Conservation (phyloP, 805 yeast genomes). For the Starmerella riodocensis region DNA sequence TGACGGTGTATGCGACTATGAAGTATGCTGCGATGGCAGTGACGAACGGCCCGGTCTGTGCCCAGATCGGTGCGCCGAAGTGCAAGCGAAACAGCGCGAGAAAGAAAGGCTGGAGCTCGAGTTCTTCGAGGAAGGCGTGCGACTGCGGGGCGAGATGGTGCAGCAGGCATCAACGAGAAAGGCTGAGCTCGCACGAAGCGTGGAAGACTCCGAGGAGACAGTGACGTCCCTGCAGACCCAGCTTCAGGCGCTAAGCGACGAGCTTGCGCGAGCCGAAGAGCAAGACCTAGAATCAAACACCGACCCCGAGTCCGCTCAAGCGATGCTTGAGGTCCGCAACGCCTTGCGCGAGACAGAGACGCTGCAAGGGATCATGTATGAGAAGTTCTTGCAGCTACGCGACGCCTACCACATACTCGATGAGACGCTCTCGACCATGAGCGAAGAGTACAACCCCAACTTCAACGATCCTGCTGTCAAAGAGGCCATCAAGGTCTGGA, state of each 20-base stretch:
- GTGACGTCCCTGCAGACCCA: conserved; percentile 17
- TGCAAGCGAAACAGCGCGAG: conserved; percentile 32
- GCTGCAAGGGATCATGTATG: conserved; percentile 4
- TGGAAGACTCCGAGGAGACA: background rate
- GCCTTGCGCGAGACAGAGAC: conserved; percentile 15
- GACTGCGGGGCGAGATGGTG: conserved; percentile 26
- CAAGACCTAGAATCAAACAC: conserved; percentile 5
- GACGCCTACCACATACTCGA: conserved; percentile 18
- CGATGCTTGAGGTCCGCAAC: conserved; percentile 12
- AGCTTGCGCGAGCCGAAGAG: conserved; percentile 23
- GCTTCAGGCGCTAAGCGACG: no score
- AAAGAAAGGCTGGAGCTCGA: conserved; percentile 13
- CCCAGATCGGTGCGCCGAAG: conserved; percentile 41
- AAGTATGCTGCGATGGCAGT: conserved; percentile 83
- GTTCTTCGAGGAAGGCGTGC: conserved; percentile 27
- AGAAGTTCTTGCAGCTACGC: conserved; percentile 3
- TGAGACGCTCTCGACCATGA: conserved; percentile 36
- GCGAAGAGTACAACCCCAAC: conserved; percentile 58
- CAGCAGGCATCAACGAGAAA: conserved; percentile 20
- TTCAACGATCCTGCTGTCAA: conserved; percentile 82
- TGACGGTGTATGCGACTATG: conserved; percentile 89
- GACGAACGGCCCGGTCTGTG: conserved; percentile 56
- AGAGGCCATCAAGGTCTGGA: conserved; percentile 41
- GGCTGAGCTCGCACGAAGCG: conserved; percentile 3
- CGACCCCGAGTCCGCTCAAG: conserved; percentile 11